A percentile compares a stretch with the other conserved stretches of the same genome.
These are phyloP conservation scores for Pichia sp. DNA, from an alignment of 1,139 yeast species.

Conservation along the genomic window DNA sequence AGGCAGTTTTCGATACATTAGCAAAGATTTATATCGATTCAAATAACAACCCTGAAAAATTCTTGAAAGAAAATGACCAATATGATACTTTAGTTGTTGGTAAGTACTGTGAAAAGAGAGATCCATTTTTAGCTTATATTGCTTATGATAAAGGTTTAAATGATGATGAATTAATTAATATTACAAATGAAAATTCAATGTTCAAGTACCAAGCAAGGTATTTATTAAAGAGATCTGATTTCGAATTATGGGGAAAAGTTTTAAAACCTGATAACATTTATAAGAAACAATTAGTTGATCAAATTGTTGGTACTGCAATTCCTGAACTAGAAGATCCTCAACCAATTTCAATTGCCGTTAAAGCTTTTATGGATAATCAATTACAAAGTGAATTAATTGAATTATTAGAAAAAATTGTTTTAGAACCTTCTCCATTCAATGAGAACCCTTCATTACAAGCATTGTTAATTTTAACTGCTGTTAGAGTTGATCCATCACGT, in stretches of 20 bases:
- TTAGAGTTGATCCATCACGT: conserved; percentile 86
- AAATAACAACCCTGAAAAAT: conserved; percentile 94
- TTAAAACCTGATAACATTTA: conserved; percentile 70
- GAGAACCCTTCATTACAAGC: conserved; percentile 96
- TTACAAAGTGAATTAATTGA: conserved; percentile 90
- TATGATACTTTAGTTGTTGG: conserved; percentile 94
- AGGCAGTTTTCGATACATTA: conserved; percentile 86
- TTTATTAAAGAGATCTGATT: conserved; percentile 77
- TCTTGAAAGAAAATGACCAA: conserved; percentile 80
- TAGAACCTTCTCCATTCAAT: conserved; percentile 95
- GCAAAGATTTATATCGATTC: conserved; percentile 98
- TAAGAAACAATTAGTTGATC: conserved; percentile 87
- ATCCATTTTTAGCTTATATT: conserved; percentile 94
- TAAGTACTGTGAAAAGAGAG: conserved; percentile 98
- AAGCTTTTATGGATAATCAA: conserved; percentile 95
- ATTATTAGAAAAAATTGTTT: conserved; percentile 85
- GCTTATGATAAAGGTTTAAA: conserved; percentile 94
- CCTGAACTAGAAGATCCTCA: conserved; percentile 95
- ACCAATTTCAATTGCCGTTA: conserved; percentile 91
- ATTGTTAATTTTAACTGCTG: conserved; percentile 83
- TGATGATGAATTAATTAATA: conserved; percentile 79
- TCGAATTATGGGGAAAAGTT: conserved; percentile 74
- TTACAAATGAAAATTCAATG: conserved; percentile 96
- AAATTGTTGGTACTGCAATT: conserved; percentile 91
- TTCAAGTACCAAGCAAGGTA: conserved; percentile 98